These are phyloP conservation scores for Pseudotsuga menziesii DNA, from an alignment of 75 land plant genomes.

Conservation along the genomic window DNA sequence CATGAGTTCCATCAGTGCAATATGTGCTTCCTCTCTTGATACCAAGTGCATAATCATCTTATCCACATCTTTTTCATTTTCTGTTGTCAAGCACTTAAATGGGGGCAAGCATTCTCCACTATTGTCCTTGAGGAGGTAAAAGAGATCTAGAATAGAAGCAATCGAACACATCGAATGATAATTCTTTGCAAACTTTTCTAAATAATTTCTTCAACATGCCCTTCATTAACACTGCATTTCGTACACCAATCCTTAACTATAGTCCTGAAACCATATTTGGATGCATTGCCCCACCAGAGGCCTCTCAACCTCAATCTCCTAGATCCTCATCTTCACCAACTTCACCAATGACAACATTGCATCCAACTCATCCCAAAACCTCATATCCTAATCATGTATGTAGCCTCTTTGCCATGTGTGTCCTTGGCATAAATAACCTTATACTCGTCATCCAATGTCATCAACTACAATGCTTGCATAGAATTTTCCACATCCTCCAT, in stretches of 20 bases:
- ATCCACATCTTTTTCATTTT: conserved; percentile 95
- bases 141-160: conserved; percentile 79
- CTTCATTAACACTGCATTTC: conserved; percentile 36
- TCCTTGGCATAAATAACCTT: conserved; percentile 56
- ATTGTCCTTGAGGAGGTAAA: conserved; percentile 64
- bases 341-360: conserved; percentile 61
- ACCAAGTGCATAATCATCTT: conserved; percentile 70
- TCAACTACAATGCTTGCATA: conserved; percentile 40
- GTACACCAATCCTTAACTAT: conserved; percentile 74
- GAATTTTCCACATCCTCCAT: conserved; percentile 55
- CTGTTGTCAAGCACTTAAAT: conserved; percentile 62
- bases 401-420: conserved; percentile 46
- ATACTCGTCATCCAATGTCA: conserved; percentile 57
- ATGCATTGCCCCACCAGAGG: conserved; percentile 89
- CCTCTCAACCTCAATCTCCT: conserved; percentile 71
- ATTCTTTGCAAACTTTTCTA: conserved; percentile 69
- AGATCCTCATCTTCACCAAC: conserved; percentile 49
- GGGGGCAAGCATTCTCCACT: conserved; percentile 87
- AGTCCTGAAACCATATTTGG: conserved; percentile 61
- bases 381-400: conserved; percentile 45
- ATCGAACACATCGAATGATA: conserved; percentile 96
- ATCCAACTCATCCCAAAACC: conserved; percentile 81
- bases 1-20: conserved; percentile 95
- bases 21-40: conserved; percentile 81
- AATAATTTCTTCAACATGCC: conserved; percentile 45